These are phyloP conservation scores for Fonsecaea monophora DNA, from an alignment of 2,329 filamentous ascomycete species.

Conservation along the genomic window DNA sequence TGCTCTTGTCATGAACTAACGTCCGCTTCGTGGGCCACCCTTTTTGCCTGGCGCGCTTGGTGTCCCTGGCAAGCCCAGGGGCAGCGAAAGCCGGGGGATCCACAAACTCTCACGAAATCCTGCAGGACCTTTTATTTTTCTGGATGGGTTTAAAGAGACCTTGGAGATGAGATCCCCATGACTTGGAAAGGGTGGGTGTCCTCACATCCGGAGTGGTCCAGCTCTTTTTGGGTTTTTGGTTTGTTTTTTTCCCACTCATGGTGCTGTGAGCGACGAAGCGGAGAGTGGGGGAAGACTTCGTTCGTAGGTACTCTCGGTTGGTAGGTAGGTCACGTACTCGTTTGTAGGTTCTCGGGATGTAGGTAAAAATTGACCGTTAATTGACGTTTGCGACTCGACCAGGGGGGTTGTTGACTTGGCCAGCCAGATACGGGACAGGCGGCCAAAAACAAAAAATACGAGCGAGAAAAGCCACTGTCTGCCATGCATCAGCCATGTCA, in stretches of 20 bases:
- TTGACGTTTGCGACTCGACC: slow-evolving; percentile 9
- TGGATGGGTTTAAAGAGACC: neutral
- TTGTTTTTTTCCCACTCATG: neutral
- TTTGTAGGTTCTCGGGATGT: no score
- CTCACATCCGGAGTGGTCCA: neutral
- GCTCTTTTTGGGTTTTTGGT: neutral
- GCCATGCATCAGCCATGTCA: slow-evolving; percentile 28
- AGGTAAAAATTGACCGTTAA: no score
- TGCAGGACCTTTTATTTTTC: neutral
- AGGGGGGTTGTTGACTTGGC: neutral
- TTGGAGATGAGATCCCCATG: slow-evolving; percentile 22
- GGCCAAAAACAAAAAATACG: no score
- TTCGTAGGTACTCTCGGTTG: no score
- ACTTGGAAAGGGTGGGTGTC: slow-evolving; percentile 17
- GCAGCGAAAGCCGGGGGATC: slow-evolving; percentile 4
- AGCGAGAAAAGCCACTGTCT: no score
- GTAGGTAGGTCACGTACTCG: no score
- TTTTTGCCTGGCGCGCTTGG: no score
- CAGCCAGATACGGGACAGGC: no score
- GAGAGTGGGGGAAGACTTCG: slow-evolving; percentile 16
- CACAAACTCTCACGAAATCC: slow-evolving; percentile 12
- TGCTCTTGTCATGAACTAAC: slow-evolving; percentile 5
- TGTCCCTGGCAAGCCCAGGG: slow-evolving; percentile 10
- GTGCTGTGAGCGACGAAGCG: neutral
- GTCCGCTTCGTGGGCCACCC: neutral